Evolutionary conservation across 202 grass and related monocot genomes (phyloP).

Genomic region (Musa balbisiana): DNA sequence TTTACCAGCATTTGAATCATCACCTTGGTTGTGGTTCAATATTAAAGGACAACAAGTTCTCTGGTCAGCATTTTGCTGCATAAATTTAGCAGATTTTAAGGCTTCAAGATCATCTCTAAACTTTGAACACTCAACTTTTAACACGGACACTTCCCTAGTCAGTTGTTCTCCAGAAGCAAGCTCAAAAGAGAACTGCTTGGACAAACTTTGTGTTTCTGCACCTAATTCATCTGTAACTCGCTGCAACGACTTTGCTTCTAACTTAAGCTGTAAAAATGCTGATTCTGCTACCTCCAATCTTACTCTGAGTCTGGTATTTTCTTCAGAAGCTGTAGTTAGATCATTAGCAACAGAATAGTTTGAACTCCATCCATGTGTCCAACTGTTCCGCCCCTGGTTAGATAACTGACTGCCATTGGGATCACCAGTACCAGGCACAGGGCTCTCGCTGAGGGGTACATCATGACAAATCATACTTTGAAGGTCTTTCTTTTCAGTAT

Average conservation of each 20-base stretch:
- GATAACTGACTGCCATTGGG: constrained; percentile 41
- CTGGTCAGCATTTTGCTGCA: constrained; percentile 25
- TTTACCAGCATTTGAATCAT: constrained; percentile 24
- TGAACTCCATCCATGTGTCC: constrained; percentile 62
- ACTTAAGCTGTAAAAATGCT: constrained; percentile 82
- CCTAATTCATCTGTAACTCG: constrained; percentile 62
- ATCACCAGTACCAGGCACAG: constrained; percentile 39
- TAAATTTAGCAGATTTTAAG: constrained; percentile 55
- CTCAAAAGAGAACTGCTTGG: constrained; percentile 63
- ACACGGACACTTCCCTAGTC: constrained; percentile 55
- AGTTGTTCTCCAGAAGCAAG: constrained; percentile 75
- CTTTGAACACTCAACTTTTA: constrained; percentile 74
- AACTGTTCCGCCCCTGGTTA: constrained; percentile 66
- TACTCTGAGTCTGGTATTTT: constrained; percentile 62
- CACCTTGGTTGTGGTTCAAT: neutral
- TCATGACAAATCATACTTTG: constrained; percentile 40
- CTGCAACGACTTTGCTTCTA: constrained; percentile 69
- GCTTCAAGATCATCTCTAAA: constrained; percentile 75
- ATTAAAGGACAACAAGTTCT: constrained; percentile 24
- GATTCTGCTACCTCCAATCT: constrained; percentile 85
- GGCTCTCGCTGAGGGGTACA: constrained; percentile 45
- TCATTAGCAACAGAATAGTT: constrained; percentile 54
- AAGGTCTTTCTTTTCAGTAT: constrained; percentile 70
- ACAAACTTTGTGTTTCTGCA: constrained; percentile 61
- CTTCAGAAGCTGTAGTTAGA: constrained; percentile 55